Evolutionary conservation across 2,329 filamentous ascomycete species (phyloP), one percentile per base, ranked within the genome.

Genomic region (Thielaviopsis ethacetica): DNA sequence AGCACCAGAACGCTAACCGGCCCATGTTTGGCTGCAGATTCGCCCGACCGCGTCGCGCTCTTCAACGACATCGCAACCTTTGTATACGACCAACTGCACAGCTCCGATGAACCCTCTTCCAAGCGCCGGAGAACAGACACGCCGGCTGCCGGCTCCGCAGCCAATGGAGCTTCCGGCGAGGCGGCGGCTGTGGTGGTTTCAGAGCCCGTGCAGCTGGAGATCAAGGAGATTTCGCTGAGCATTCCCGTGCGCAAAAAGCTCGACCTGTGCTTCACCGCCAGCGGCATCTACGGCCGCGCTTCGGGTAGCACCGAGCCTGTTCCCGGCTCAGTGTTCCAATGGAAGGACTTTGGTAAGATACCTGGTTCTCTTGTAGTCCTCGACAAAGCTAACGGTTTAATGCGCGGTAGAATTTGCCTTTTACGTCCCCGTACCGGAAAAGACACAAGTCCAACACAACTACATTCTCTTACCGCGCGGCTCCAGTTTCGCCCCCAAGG

Each of bases 231-330:
- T 21, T 85, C 82, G 0, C 74, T 85, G n/a, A 79, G 81, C 0
- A 75, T 84, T 3, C 83, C 83, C 0, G 80, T 83, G 70, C 75
- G 83, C 62, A 86, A 86, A 70, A 86, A 85, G 68, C 81, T 81
- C 64, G 80, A 82, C 63, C 68, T 86, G 9, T 82, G 79, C 68
- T 78, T 85, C 62, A 85, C 82, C 2, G 70, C 74, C 5, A 74
- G 75, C 61, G 78, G 80, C 63, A 65, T 85, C 38, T 84, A 83
- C 62, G 81, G 80, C 15, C 74, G 77, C 41, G 71, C 72, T 1
- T 71, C 79, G 0, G 75, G 75, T 51, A 77, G 78, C 1, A 75
- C 74, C 1, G 71, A 72, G 24, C 78, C 80, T 0, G 72, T 79
- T 17, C 70, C 75, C 19, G 76, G 76, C 53, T 77, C 81, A 54